Evolutionary conservation across 2,329 filamentous ascomycete species (phyloP).

Genomic region (Dothistroma pini): DNA sequence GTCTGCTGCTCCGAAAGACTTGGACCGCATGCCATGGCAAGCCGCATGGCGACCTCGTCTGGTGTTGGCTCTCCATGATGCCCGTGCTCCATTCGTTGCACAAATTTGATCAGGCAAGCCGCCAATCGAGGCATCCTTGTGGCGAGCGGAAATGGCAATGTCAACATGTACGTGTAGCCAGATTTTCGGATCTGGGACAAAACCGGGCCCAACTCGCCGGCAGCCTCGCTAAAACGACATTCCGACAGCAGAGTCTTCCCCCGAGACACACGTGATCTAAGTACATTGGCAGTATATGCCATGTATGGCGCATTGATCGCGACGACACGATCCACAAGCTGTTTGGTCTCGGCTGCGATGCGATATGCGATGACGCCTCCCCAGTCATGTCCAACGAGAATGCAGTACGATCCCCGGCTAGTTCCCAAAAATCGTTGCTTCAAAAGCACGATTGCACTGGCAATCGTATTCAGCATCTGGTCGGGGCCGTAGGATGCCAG

Average conservation of each 20-base stretch:
- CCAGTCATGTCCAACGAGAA: slow-evolving; percentile 47
- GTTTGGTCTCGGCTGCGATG: slow-evolving; percentile 56
- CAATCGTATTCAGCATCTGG: slow-evolving; percentile 51
- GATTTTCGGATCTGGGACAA: slow-evolving; percentile 48
- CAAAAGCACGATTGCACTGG: slow-evolving; percentile 52
- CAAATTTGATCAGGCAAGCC: slow-evolving; percentile 44
- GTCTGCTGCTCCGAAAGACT: slow-evolving; percentile 43
- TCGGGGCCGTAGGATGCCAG: slow-evolving; percentile 49
- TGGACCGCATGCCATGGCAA: slow-evolving; percentile 53
- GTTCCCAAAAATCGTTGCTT: slow-evolving; percentile 42
- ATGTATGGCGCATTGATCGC: slow-evolving; percentile 53
- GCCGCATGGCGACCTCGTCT: slow-evolving; percentile 21
- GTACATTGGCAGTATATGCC: slow-evolving; percentile 20
- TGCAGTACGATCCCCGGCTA: slow-evolving; percentile 31
- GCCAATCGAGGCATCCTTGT: slow-evolving; percentile 36
- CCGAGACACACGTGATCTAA: slow-evolving; percentile 10
- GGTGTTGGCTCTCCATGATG: neutral
- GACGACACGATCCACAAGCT: slow-evolving; percentile 55
- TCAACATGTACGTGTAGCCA: slow-evolving; percentile 41
- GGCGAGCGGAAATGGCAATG: slow-evolving; percentile 18
- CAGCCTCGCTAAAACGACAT: slow-evolving; percentile 7
- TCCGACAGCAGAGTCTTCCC: slow-evolving; percentile 9
- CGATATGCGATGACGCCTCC: slow-evolving; percentile 50
- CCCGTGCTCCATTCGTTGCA: slow-evolving; percentile 18
- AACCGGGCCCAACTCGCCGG: slow-evolving; percentile 34